Evolutionary conservation across 768 basidiomycete species (phyloP).

Genomic region (Gloeostereum incarnatum): DNA sequence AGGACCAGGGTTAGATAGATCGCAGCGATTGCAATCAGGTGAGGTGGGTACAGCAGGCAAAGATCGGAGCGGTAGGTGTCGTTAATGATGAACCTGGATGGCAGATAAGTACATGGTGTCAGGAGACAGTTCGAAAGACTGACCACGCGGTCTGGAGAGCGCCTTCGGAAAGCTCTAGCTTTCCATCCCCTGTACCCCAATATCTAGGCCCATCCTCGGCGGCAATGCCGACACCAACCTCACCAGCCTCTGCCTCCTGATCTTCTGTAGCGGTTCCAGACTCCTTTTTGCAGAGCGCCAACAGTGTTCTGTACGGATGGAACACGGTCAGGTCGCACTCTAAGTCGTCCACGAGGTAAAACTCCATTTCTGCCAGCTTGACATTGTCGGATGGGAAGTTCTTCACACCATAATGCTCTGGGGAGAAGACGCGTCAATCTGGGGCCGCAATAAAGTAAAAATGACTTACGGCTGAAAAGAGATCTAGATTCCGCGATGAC

Average conservation of each 20-base stretch:
- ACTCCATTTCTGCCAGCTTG: constrained; percentile 97
- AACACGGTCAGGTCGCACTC: constrained; percentile 92
- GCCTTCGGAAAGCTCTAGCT: constrained; percentile 63
- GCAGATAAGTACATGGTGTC: background rate
- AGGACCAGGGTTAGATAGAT: constrained; percentile 83
- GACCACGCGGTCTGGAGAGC: constrained; percentile 91
- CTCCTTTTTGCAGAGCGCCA: constrained; percentile 65
- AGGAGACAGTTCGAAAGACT: constrained; percentile 12
- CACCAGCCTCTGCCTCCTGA: constrained; percentile 45
- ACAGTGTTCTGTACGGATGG: constrained; percentile 89
- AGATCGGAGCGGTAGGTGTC: constrained; percentile 92
- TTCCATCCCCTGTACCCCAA: constrained; percentile 77
- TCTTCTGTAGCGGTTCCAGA: constrained; percentile 25
- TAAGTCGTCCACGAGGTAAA: constrained; percentile 93
- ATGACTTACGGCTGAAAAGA: constrained; percentile 59
- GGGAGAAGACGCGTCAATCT: constrained; percentile 17
- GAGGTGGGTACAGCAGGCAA: constrained; percentile 91
- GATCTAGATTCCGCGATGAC: constrained; percentile 76
- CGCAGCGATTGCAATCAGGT: constrained; percentile 87
- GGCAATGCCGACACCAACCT: constrained; percentile 36
- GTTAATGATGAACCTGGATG: constrained; percentile 84
- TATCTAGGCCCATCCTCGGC: constrained; percentile 51
- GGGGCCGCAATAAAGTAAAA: background rate
- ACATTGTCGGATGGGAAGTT: constrained; percentile 83
- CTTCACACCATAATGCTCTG: constrained; percentile 64